A percentile compares a stretch with the other conserved stretches of the same genome.
These are phyloP conservation scores for Yarrowia deformans DNA, from an alignment of 805 yeast genomes.

Conservation along the genomic window DNA sequence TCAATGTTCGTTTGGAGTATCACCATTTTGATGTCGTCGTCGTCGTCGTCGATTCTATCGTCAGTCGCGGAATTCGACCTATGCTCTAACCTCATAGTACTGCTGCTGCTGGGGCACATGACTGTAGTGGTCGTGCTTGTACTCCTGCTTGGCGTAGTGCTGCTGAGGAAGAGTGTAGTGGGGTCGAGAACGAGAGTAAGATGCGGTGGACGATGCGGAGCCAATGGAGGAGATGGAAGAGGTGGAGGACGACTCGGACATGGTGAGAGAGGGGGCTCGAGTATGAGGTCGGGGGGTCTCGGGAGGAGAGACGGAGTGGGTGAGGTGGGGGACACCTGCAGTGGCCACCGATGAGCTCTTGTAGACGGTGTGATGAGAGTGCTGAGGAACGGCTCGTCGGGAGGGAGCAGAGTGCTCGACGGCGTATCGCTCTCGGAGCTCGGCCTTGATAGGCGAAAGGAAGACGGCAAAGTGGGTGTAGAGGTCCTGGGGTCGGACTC, in stretches of 20 bases:
- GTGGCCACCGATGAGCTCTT: slow-evolving; percentile 5
- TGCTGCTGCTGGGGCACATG: slow-evolving; percentile 28
- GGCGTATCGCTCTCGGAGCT: slow-evolving; percentile 48
- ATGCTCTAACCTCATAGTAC: slow-evolving; percentile 33
- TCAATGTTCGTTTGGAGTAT: slow-evolving; percentile 2
- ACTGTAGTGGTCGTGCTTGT: slow-evolving; percentile 17
- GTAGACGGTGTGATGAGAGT: slow-evolving; percentile 13
- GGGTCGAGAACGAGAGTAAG: slow-evolving; percentile 29
- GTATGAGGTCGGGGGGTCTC: slow-evolving; percentile 35
- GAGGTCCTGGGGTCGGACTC: slow-evolving; percentile 74
- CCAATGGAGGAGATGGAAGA: slow-evolving; percentile 34
- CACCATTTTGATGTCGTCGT: neutral
- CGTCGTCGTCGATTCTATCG: too few relatives aligned
- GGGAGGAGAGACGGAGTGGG: slow-evolving; percentile 24
- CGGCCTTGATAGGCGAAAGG: slow-evolving; percentile 71
- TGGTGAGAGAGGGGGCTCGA: slow-evolving; percentile 37
- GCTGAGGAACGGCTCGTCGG: slow-evolving; percentile 24
- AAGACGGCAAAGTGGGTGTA: slow-evolving; percentile 74
- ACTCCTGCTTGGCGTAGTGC: slow-evolving; percentile 14
- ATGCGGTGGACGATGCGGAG: slow-evolving; percentile 19
- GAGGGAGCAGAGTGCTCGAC: slow-evolving; percentile 31
- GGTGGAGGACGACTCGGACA: slow-evolving; percentile 31
- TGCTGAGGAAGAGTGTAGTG: slow-evolving; percentile 38
- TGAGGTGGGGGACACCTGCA: slow-evolving; percentile 12
- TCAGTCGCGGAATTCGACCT: neutral